phyloP scores from a whole-genome alignment of 2,329 filamentous ascomycete genomes.

The Hypoxylon sp. region DNA sequence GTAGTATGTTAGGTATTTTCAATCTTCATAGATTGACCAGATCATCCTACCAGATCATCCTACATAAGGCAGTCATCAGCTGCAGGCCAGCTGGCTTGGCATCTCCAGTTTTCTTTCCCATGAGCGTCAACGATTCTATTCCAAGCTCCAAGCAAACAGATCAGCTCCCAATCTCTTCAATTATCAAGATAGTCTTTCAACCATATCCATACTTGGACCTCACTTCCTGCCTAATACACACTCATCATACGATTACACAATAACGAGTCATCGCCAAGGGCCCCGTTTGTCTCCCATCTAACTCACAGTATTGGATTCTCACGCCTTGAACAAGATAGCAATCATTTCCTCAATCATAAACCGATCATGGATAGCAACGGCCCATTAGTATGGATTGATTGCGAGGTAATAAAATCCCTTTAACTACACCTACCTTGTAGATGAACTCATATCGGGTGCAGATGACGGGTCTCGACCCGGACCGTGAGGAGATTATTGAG shows the following conservation, averaged over 20 bases:
- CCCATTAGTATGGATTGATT: conserved; percentile 88
- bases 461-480: conserved; percentile 91
- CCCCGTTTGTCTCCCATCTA: background rate
- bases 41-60: too few relatives aligned
- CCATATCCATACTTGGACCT: background rate
- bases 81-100: conserved; percentile 10
- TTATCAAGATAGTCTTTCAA: background rate
- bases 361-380: conserved; percentile 43
- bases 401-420: conserved; percentile 57
- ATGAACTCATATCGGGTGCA: conserved; percentile 52
- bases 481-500: conserved; percentile 87
- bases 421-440: background rate
- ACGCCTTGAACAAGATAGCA: background rate
- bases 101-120: background rate
- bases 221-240: background rate
- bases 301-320: background rate
- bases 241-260: background rate
- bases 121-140: too few relatives aligned
- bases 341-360: background rate
- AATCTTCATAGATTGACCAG: too few relatives aligned
- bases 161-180: background rate
- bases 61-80: conserved; percentile 10
- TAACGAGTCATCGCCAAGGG: background rate
- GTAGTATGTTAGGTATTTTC: too few relatives aligned
- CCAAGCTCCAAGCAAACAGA: background rate